A percentile compares a stretch with the other conserved stretches of the same genome.
These are phyloP conservation scores for Boechera stricta DNA, from an alignment of 345 rosid species.

Conservation along the genomic window DNA sequence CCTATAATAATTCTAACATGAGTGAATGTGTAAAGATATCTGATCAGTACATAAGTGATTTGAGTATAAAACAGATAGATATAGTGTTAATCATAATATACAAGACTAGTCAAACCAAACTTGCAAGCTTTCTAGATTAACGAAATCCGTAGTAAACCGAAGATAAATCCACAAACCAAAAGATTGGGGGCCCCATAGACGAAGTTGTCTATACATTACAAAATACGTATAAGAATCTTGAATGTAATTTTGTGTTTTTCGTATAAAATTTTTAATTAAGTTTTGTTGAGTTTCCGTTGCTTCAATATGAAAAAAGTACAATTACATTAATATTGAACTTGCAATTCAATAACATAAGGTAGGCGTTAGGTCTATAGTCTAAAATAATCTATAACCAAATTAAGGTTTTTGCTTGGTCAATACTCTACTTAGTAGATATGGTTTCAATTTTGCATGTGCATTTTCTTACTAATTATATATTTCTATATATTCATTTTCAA, in stretches of 20 bases:
- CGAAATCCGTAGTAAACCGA: not conserved
- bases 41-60: not conserved
- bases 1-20: constrained; percentile 3
- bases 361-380: not conserved
- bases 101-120: not conserved
- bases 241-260: constrained; percentile 24
- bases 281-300: not conserved
- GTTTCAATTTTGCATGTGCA: no score
- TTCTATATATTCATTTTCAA: no score
- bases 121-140: not conserved
- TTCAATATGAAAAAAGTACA: not conserved
- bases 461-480: not conserved
- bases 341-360: not conserved
- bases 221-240: not conserved
- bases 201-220: not conserved
- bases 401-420: not conserved
- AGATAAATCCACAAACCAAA: constrained; percentile 19
- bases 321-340: not conserved
- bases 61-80: not conserved
- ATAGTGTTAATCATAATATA: not conserved
- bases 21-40: not conserved
- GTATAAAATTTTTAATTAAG: not conserved
- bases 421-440: constrained; percentile 3
- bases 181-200: not conserved
- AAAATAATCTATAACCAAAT: not conserved